Evolutionary conservation across 1,284 basidiomycete species (phyloP).

Genomic region (Sanguinoderma infundibulare): DNA sequence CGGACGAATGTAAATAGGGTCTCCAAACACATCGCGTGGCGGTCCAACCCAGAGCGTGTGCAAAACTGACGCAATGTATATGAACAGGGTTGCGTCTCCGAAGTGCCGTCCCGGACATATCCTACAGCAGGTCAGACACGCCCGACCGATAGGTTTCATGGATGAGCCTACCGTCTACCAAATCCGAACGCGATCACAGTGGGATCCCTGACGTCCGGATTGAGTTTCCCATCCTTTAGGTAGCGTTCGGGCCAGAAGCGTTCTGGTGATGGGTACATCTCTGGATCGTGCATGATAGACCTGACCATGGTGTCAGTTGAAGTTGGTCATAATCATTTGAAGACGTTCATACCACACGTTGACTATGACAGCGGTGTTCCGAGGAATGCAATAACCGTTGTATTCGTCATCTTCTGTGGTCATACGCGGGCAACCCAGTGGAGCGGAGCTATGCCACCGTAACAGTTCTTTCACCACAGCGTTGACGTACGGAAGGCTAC

Average conservation of each 20-base stretch:
- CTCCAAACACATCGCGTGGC: constrained; percentile 14
- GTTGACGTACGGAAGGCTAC: constrained; percentile 15
- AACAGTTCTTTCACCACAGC: constrained; percentile 14
- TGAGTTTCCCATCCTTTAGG: background rate
- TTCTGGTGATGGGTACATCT: constrained; percentile 25
- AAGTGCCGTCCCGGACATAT: constrained; percentile 24
- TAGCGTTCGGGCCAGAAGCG: constrained; percentile 30
- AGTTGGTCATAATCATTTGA: background rate
- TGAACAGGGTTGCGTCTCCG: constrained; percentile 22
- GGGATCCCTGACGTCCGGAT: constrained; percentile 6
- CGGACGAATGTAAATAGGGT: constrained; percentile 7
- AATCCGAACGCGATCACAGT: constrained; percentile 13
- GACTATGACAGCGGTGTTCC: background rate
- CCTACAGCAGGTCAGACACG: background rate
- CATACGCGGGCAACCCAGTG: constrained; percentile 10
- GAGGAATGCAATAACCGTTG: constrained; percentile 18
- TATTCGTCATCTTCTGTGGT: constrained; percentile 16
- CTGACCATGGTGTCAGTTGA: constrained; percentile 3
- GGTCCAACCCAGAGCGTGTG: constrained; percentile 22
- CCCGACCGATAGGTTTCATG: background rate
- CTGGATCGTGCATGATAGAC: constrained; percentile 26
- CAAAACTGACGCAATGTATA: constrained; percentile 22
- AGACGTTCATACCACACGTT: constrained; percentile 9
- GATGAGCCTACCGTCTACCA: constrained; percentile 12
- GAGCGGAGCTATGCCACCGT: constrained; percentile 1